Evolutionary conservation across 371 early-diverging fungal species (phyloP), one percentile per base, ranked within the genome.

Genomic region (Circinella umbellata): DNA sequence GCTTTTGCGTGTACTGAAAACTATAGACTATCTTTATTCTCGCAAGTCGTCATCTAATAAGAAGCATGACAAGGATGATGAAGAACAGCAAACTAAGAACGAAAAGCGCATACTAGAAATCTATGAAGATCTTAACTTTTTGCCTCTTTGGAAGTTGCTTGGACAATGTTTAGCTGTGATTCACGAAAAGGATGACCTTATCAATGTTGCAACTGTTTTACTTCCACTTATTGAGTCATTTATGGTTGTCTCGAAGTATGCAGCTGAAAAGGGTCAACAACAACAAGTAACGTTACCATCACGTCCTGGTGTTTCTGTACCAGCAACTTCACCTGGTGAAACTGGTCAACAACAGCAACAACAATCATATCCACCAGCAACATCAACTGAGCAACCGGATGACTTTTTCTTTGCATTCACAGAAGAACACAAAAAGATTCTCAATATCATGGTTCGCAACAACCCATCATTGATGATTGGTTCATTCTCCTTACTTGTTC

Each of bases 391-490:
- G 6, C 57, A 57, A 34, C 34, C 57, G 17, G 95, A 94, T 63
- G 85, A 90, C 38, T 86, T 93, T 51, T 97, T 98, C 86, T 86
- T 92, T 70, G 80, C 76, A 37, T 98, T 98, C 71, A 97, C 98
- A 0, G 98, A 98, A 77, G 90, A 92, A 60, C 96, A 99, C 82
- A 91, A 95, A 72, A 97, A 97, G 89, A 89, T 98, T 17, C 86
- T 99, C 61, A 99, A 99, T 76, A 92, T 93, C 15, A 94, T 99
- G 91, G 98, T 99, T 59, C 94, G 99, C 69, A 95, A 95, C 84
- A 99, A 96, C 75, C 98, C 99, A 1, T 90, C 93, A 1, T 72
- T 99, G 64, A 93, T 99, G 93, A 94, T 92, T 73, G 99, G 98
- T 5, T 96, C 99, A 2, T 98, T 99, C 83, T 93, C 98, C n/a